Evolutionary conservation across 176 grass and related monocot species (phyloP).

Genomic region (Ananas comosus): DNA sequence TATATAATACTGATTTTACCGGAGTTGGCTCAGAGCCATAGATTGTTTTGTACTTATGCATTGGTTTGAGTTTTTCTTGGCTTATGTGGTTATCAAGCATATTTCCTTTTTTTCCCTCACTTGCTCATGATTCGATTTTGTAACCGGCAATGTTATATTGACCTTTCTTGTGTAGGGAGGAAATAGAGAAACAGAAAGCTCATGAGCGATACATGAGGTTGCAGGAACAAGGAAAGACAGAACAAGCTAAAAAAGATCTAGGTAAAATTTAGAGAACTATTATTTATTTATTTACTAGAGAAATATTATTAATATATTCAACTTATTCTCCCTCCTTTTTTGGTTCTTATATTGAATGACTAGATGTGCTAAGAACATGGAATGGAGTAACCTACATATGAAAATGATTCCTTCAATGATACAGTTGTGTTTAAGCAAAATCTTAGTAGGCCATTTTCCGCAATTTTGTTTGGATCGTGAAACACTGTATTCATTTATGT

Average conservation of each 20-base stretch:
- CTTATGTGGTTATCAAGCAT: neutral
- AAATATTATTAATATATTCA: neutral
- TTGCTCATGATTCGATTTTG: neutral
- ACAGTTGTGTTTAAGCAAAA: too few species aligned
- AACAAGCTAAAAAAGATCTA: slow-evolving; percentile 87
- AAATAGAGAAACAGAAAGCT: slow-evolving; percentile 71
- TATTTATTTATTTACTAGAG: slow-evolving; percentile 2
- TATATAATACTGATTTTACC: too few species aligned
- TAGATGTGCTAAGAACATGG: neutral
- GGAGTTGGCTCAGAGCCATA: too few species aligned
- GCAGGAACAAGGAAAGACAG: slow-evolving; percentile 88
- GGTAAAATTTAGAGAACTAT: slow-evolving; percentile 39
- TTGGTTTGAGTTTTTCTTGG: neutral
- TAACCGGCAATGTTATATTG: neutral
- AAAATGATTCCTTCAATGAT: too few species aligned
- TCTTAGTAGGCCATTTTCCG: too few species aligned
- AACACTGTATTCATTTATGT: too few species aligned
- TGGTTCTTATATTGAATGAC: neutral
- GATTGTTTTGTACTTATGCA: too few species aligned
- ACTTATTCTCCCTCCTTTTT: neutral
- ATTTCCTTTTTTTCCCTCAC: neutral
- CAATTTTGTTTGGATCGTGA: too few species aligned
- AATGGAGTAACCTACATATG: neutral
- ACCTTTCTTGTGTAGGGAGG: slow-evolving; percentile 39
- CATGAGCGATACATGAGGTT: slow-evolving; percentile 71